These are phyloP conservation scores for Boletellus ananas DNA, from an alignment of 768 basidiomycete genomes.

Conservation along the genomic window DNA sequence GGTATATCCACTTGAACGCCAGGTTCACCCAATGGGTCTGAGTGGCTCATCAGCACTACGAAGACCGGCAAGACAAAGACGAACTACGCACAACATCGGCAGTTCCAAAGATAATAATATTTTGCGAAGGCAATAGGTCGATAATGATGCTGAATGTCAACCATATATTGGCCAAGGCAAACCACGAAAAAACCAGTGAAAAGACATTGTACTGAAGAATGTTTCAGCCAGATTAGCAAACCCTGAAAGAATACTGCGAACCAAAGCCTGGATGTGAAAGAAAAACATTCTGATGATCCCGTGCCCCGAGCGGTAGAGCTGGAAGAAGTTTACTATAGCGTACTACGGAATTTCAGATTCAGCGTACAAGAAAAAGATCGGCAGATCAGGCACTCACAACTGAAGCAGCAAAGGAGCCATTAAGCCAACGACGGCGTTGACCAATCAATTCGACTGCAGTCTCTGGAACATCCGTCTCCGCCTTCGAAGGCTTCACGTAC, in stretches of 20 bases:
- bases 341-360: constrained; percentile 47
- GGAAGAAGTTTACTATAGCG: constrained; percentile 89
- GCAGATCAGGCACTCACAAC: constrained; percentile 50
- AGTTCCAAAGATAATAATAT: constrained; percentile 69
- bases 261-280: constrained; percentile 89
- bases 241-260: constrained; percentile 37
- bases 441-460: constrained; percentile 89
- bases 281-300: constrained; percentile 93
- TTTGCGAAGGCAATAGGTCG: constrained; percentile 64
- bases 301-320: constrained; percentile 82
- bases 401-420: constrained; percentile 92
- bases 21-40: constrained; percentile 86
- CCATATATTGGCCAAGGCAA: constrained; percentile 89
- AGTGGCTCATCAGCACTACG: background rate
- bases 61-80: constrained; percentile 5
- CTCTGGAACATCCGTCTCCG: constrained; percentile 96
- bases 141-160: constrained; percentile 95
- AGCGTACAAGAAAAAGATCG: background rate
- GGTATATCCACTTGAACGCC: constrained; percentile 81
- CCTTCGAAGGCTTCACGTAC: constrained; percentile 93
- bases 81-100: constrained; percentile 52
- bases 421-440: constrained; percentile 94
- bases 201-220: constrained; percentile 72
- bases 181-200: constrained; percentile 88
- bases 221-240: background rate